These are phyloP conservation scores for Nectriaceae sp. DNA, from an alignment of 2,329 filamentous ascomycete genomes.

Conservation along the genomic window DNA sequence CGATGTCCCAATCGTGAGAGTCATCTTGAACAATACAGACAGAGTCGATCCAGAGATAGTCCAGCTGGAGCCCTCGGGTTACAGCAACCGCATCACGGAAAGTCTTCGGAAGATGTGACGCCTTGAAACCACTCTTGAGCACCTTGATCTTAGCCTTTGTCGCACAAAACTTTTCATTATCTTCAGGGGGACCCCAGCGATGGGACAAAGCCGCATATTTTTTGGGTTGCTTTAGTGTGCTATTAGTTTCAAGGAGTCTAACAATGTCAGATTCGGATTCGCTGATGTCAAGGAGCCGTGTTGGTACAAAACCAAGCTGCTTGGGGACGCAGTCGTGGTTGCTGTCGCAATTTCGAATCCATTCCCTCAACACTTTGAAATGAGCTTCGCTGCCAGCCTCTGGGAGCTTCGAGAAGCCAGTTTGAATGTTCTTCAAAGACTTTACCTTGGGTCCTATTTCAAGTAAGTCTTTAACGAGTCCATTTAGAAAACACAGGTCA, in stretches of 20 bases:
- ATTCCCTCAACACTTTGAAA: slow-evolving; percentile 16
- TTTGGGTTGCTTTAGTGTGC: background rate
- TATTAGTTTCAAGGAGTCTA: background rate
- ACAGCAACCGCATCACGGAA: slow-evolving; percentile 14
- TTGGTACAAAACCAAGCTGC: slow-evolving; percentile 13
- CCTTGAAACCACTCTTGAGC: background rate
- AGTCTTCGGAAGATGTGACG: slow-evolving; percentile 8
- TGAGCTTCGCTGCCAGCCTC: slow-evolving; percentile 7
- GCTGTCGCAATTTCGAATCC: slow-evolving; percentile 15
- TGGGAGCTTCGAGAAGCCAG: slow-evolving; percentile 15
- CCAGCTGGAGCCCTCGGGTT: slow-evolving; percentile 4
- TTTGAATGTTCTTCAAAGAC: slow-evolving; percentile 9
- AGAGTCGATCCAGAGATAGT: slow-evolving; percentile 18
- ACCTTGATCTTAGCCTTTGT: background rate
- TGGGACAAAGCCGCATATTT: slow-evolving; percentile 25
- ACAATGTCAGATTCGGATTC: slow-evolving; percentile 4
- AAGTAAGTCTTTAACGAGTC: background rate
- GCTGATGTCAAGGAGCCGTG: slow-evolving; percentile 22
- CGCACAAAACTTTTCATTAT: background rate
- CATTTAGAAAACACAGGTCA: background rate
- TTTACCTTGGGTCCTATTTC: background rate
- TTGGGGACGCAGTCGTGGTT: slow-evolving; percentile 5
- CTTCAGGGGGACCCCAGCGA: slow-evolving; percentile 20
- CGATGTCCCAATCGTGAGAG: slow-evolving; percentile 10
- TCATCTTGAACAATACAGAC: slow-evolving; percentile 19